phyloP scores from a whole-genome alignment of 306 rosid genomes.

The Senna siamea region DNA sequence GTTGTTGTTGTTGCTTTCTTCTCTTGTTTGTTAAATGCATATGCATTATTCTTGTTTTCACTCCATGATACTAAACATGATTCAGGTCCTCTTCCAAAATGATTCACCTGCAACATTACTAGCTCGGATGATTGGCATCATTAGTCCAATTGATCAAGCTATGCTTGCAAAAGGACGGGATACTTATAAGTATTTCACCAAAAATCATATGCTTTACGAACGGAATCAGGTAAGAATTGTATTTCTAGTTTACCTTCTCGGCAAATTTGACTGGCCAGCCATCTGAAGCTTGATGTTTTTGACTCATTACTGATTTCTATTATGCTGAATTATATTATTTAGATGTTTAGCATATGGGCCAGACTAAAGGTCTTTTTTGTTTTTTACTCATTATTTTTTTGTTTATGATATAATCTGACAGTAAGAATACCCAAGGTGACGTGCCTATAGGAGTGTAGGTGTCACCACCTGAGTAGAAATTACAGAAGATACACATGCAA shows the following conservation, averaged over 20 bases:
- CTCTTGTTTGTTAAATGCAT: not conserved
- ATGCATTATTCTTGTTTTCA: not conserved
- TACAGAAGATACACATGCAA: not conserved
- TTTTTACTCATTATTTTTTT: not conserved
- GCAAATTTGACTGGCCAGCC: not conserved
- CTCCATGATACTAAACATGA: constrained; percentile 34
- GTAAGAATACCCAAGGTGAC: not conserved
- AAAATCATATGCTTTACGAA: constrained; percentile 98
- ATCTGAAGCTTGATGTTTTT: constrained; percentile 29
- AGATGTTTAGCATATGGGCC: not conserved
- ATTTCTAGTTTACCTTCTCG: constrained; percentile 19
- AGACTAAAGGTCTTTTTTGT: not conserved
- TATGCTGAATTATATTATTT: not conserved
- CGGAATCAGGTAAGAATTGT: constrained; percentile 79
- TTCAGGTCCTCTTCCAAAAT: constrained; percentile 93
- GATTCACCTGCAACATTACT: constrained; percentile 97
- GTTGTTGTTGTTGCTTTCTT: no score
- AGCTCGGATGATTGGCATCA: constrained; percentile 90
- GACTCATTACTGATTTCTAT: not conserved
- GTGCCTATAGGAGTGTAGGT: not conserved
- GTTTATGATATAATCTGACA: not conserved
- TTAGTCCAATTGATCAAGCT: constrained; percentile 80
- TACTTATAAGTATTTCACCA: constrained; percentile 86
- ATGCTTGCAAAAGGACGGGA: constrained; percentile 96
- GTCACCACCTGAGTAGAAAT: not conserved